Evolutionary conservation across 2,329 filamentous ascomycete species (phyloP).

Genomic region (Aspergillus sergii): DNA sequence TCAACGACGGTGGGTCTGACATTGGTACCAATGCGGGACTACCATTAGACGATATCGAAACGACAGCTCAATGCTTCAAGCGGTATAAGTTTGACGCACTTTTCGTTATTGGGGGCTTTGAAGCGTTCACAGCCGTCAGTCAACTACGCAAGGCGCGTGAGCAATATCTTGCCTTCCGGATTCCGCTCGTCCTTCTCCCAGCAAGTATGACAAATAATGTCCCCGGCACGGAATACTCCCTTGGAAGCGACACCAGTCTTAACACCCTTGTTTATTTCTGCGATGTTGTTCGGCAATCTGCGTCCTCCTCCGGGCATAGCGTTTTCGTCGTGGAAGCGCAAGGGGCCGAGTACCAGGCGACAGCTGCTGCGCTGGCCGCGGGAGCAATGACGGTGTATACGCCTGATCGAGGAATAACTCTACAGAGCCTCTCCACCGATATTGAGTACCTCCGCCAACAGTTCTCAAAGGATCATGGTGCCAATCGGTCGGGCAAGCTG

Average conservation of each 20-base stretch:
- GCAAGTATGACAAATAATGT: constrained; percentile 99
- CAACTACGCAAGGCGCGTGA: constrained; percentile 80
- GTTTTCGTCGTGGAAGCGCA: constrained; percentile 99
- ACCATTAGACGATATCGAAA: constrained; percentile 82
- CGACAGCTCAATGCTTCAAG: constrained; percentile 79
- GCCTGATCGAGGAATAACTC: constrained; percentile 88
- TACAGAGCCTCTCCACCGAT: constrained; percentile 87
- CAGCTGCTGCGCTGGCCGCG: constrained; percentile 70
- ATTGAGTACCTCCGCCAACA: constrained; percentile 84
- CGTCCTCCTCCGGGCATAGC: constrained; percentile 85
- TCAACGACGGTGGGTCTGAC: constrained; percentile 93
- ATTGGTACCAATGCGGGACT: constrained; percentile 97
- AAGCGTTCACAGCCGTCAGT: constrained; percentile 90
- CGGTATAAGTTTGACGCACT: constrained; percentile 87
- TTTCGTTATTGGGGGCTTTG: constrained; percentile 92
- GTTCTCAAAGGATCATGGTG: constrained; percentile 81
- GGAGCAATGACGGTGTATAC: constrained; percentile 95
- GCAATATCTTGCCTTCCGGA: constrained; percentile 81
- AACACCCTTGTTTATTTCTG: constrained; percentile 95
- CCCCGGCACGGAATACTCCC: constrained; percentile 93
- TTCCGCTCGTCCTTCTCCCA: constrained; percentile 86
- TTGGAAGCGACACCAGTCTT: constrained; percentile 93
- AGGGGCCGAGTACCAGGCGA: constrained; percentile 68
- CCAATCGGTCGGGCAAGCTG: constrained; percentile 84
- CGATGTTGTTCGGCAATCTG: constrained; percentile 96